phyloP scores from a whole-genome alignment of 2,329 filamentous ascomycete genomes.

The Orbilia oligospora region DNA sequence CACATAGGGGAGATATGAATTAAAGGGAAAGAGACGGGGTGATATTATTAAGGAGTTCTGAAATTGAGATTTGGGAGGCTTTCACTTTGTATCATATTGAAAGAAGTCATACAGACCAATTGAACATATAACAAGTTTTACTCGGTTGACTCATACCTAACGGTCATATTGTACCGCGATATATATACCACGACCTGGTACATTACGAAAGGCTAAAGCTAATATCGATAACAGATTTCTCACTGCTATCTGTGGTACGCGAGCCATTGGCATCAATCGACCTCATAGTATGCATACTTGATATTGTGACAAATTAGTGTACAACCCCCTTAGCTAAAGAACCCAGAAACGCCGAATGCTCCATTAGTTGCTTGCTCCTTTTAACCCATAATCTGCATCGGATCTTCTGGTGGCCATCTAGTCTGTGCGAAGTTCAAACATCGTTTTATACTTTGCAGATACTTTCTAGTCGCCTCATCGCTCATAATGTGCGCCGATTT shows the following conservation, averaged over 20 bases:
- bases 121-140: conserved; percentile 20
- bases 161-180: background rate
- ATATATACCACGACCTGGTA: background rate
- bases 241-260: background rate
- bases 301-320: background rate
- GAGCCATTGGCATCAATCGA: background rate
- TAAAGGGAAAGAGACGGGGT: conserved; percentile 49
- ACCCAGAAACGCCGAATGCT: background rate
- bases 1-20: conserved; percentile 35
- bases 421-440: conserved; percentile 97
- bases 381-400: conserved; percentile 93
- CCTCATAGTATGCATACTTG: conserved; percentile 2
- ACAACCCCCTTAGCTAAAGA: background rate
- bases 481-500: conserved; percentile 96
- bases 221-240: too few species aligned
- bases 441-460: conserved; percentile 96
- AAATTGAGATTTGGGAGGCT: background rate
- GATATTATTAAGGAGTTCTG: conserved; percentile 56
- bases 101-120: conserved; percentile 7
- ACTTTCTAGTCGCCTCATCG: conserved; percentile 95
- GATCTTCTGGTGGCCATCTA: conserved; percentile 92
- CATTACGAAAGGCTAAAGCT: background rate
- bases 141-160: background rate
- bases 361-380: background rate
- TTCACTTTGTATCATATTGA: conserved; percentile 19